Evolutionary conservation across 176 grass and related monocot genomes (phyloP).

Genomic region (Carex littledalei): DNA sequence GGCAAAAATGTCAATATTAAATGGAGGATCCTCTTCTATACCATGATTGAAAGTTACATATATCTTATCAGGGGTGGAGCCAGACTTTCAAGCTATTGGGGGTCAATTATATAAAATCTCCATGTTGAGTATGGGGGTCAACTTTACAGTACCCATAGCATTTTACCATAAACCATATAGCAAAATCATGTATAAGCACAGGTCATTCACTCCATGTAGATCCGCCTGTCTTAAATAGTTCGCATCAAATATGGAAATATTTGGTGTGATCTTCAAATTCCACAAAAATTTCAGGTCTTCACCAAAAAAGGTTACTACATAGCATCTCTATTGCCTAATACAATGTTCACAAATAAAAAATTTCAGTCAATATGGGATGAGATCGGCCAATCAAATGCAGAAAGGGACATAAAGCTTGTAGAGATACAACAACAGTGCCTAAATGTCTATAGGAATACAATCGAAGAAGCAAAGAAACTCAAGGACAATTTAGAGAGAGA

Average conservation of each 20-base stretch:
- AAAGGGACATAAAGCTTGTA: slow-evolving; percentile 43
- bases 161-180: too few species aligned
- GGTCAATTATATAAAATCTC: too few species aligned
- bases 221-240: background rate
- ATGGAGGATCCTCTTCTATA: background rate
- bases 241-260: background rate
- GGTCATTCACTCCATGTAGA: too few species aligned
- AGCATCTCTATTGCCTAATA: background rate
- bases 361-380: slow-evolving; percentile 80
- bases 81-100: too few species aligned
- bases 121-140: too few species aligned
- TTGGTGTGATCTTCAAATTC: background rate
- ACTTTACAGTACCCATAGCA: too few species aligned
- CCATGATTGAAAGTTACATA: background rate
- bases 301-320: background rate
- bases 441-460: slow-evolving; percentile 51
- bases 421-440: slow-evolving; percentile 71
- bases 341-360: background rate
- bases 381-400: slow-evolving; percentile 54
- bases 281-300: background rate
- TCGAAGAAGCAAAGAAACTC: slow-evolving; percentile 49
- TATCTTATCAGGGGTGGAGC: background rate
- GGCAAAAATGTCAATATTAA: background rate
- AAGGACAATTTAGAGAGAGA: slow-evolving; percentile 41
- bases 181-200: too few species aligned